Base-by-base conservation (phyloP, 176 grass and related monocot species). In the Oryza brachyantha region DNA sequence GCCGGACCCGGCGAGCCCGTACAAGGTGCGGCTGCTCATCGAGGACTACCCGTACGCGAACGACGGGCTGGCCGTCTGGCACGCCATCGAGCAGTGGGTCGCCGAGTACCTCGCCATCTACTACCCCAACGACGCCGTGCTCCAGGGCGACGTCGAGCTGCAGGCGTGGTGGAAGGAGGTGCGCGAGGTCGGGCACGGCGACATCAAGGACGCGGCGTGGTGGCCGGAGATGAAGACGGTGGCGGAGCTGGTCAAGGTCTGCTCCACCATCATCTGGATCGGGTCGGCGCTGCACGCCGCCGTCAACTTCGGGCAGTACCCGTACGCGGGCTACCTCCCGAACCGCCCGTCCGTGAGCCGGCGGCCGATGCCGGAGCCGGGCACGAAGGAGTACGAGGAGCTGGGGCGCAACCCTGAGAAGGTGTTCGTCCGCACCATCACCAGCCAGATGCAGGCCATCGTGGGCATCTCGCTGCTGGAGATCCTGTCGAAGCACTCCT, bases 161-260 rank as follows among this genome's bases (percentile, higher is more conserved):
- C 84, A 96, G 63, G 84, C 46, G 10, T 96, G 89, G 93, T 96
- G 89, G 93, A 92, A 85, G 64, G 93, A 96, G 84, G 87, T 83
- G 9, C 74, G 78, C 10, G 84, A 92, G 70, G 86, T 85, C 29
- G 89, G 93, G 5, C 93, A 96, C 24, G 89, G 78, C 55, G 87
- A 96, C 84, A 63, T 84, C 62, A 92, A 87, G 87, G 63, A 95
- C 17, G 86, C 77, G 50, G 7, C 76, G 0, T 92, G 89, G 93
- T 96, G 93, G 93, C 87, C 93, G 0, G 26, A 59, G 58, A 96
- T 96, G 93, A 60, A 78, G 26, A 92, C 78, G 8, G 54, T 92
- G 39, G 7, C 60, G 0, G 89, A 96, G 79, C 74, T 96, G 10
- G 83, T 61, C n/a, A 87, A 82, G 72, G 71, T 81, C 10, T 90